These are phyloP conservation scores for Saccharomyces cerevisiae DNA, from an alignment of 805 yeast genomes.

Conservation along the genomic window DNA sequence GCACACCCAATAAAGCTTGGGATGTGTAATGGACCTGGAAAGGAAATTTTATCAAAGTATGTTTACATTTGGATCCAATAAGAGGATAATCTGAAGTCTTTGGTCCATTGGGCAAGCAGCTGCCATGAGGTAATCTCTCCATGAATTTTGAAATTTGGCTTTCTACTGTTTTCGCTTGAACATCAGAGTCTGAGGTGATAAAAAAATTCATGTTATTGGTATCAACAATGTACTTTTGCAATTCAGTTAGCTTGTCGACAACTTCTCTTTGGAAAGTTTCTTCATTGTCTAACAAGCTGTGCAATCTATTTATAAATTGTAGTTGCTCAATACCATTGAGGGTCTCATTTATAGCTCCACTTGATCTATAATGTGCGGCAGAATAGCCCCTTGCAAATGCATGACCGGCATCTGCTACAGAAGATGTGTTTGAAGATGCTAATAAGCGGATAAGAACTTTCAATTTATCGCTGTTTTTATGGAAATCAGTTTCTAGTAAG, in stretches of 20 bases:
- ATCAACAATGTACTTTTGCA: constrained; percentile 39
- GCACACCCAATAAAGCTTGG: constrained; percentile 54
- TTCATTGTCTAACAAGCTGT: constrained; percentile 42
- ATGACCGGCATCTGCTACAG: constrained; percentile 84
- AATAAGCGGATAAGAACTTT: constrained; percentile 62
- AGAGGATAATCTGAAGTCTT: constrained; percentile 1
- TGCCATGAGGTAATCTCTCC: constrained; percentile 20
- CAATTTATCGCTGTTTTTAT: constrained; percentile 55
- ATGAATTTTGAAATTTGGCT: constrained; percentile 27
- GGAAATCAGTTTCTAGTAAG: constrained; percentile 60
- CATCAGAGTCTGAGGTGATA: constrained; percentile 48
- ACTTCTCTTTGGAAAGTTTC: constrained; percentile 44
- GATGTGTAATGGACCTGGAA: constrained; percentile 85
- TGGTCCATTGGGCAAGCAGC: not conserved
- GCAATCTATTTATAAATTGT: constrained; percentile 54
- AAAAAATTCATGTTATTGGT: constrained; percentile 43
- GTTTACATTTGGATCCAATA: constrained; percentile 6
- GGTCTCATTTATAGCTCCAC: constrained; percentile 52
- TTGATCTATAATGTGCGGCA: constrained; percentile 51
- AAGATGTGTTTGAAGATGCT: constrained; percentile 69
- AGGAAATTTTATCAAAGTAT: constrained; percentile 61
- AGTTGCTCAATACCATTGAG: constrained; percentile 74
- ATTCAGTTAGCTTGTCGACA: constrained; percentile 53
- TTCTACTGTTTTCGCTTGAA: constrained; percentile 17
- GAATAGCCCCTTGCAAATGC: constrained; percentile 67